Evolutionary conservation across 805 yeast species (phyloP).

Genomic region (Kregervanrija pseudodelftensis): DNA sequence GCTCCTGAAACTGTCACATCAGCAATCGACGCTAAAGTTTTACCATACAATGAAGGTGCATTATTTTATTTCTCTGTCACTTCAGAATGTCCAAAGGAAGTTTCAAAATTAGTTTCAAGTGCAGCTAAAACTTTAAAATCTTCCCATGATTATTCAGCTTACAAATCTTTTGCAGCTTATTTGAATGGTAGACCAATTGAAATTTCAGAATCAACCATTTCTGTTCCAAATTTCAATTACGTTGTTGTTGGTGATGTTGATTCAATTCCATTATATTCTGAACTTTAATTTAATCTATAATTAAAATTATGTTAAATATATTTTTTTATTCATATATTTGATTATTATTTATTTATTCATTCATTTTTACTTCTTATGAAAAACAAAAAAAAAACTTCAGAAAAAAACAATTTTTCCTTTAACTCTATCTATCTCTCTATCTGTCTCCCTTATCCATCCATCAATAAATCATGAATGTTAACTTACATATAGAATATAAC

Average conservation of each 20-base stretch:
- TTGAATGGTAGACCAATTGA: conserved; percentile 32
- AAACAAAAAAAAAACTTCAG: no score
- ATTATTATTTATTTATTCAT: no score
- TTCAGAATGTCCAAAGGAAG: conserved; percentile 51
- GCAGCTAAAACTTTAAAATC: conserved; percentile 47
- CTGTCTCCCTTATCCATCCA: conserved; percentile 1
- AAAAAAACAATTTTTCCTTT: no score
- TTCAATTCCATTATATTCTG: conserved; percentile 82
- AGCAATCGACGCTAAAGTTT: conserved; percentile 42
- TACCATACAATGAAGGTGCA: conserved; percentile 71
- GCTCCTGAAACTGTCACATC: conserved; percentile 47
- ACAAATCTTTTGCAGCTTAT: conserved; percentile 46
- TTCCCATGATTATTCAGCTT: conserved; percentile 22
- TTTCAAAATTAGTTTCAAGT: conserved; percentile 53
- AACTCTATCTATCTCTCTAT: background rate
- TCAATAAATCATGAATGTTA: background rate
- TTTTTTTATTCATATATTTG: no score
- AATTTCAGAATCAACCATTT: conserved; percentile 30
- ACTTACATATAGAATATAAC: background rate
- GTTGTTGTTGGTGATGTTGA: conserved; percentile 87
- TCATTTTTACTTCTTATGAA: no score
- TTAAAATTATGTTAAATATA: no score
- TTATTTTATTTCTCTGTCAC: conserved; percentile 66
- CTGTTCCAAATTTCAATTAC: conserved; percentile 56
- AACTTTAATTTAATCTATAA: conserved; percentile 45